Percentiles rank a stretch among this genome's conserved stretches.
These are phyloP conservation scores for Meyerozyma carpophila DNA, from an alignment of 1,139 yeast genomes.

Conservation along the genomic window DNA sequence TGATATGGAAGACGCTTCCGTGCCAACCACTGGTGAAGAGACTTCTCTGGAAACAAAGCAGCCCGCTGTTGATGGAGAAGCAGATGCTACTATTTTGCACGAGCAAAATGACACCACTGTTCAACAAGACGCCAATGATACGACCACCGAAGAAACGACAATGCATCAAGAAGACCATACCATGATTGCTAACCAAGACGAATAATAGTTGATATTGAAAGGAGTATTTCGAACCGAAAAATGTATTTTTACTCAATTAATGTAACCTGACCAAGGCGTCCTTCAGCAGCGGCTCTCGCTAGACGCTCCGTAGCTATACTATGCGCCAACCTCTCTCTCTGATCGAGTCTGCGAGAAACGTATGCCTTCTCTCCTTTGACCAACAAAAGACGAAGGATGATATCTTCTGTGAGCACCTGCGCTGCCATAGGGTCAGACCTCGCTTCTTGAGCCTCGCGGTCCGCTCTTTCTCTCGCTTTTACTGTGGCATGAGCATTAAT, in stretches of 20 bases:
- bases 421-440: constrained; percentile 53
- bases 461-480: constrained; percentile 50
- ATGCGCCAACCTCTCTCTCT: constrained; percentile 58
- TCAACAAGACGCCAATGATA: constrained; percentile 40
- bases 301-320: constrained; percentile 59
- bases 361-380: constrained; percentile 36
- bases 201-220: neutral
- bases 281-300: constrained; percentile 43
- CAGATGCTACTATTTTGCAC: constrained; percentile 33
- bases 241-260: neutral
- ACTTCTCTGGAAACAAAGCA: constrained; percentile 4
- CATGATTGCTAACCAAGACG: constrained; percentile 13
- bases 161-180: constrained; percentile 28
- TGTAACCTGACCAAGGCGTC: constrained; percentile 15
- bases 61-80: constrained; percentile 18
- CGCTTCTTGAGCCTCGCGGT: constrained; percentile 45
- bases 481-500: constrained; percentile 71
- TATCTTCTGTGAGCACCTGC: constrained; percentile 57
- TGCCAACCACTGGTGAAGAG: too few relatives aligned
- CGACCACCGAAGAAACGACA: constrained; percentile 38
- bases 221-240: neutral
- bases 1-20: too few relatives aligned
- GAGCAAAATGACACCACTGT: constrained; percentile 40
- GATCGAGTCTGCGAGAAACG: constrained; percentile 53
- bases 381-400: constrained; percentile 57